phyloP scores from a whole-genome alignment of 148 eudicot genomes.

The Rhododendron simsii region DNA sequence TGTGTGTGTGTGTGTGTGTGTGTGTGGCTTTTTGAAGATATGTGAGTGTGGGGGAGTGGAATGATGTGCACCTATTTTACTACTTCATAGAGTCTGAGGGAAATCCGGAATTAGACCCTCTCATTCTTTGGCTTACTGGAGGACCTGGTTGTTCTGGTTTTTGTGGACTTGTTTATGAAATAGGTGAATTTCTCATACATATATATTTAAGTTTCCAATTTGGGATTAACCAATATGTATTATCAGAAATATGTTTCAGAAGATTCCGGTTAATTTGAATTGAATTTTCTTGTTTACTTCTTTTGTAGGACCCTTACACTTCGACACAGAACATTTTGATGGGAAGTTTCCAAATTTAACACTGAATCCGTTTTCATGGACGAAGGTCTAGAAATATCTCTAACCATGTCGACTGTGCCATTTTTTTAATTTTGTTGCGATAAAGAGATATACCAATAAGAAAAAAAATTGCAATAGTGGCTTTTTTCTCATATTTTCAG shows the following conservation, averaged over 20 bases:
- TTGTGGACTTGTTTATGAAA: conserved; percentile 11
- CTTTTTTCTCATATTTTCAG: neutral
- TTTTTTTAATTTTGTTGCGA: too few species aligned
- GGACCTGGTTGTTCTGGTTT: conserved; percentile 32
- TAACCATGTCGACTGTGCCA: neutral
- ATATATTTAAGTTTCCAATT: neutral
- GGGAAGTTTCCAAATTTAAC: neutral
- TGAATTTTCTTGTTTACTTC: neutral
- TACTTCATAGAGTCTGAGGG: conserved; percentile 26
- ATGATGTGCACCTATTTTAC: conserved; percentile 24
- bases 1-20: too few species aligned
- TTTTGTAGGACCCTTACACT: conserved; percentile 5
- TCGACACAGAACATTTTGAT: conserved; percentile 1
- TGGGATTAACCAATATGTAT: neutral
- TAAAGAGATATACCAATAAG: too few species aligned
- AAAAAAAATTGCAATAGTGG: neutral
- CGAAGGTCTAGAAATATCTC: conserved; percentile 1
- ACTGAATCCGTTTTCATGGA: conserved; percentile 17
- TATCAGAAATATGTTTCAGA: neutral
- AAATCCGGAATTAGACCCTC: conserved; percentile 19
- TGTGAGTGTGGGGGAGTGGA: conserved; percentile 16
- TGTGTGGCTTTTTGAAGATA: neutral
- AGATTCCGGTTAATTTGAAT: neutral
- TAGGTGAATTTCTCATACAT: neutral
- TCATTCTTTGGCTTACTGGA: conserved; percentile 25